Conservation (phyloP, 495 filamentous ascomycete species). For the Aspergillus ellipticus region DNA sequence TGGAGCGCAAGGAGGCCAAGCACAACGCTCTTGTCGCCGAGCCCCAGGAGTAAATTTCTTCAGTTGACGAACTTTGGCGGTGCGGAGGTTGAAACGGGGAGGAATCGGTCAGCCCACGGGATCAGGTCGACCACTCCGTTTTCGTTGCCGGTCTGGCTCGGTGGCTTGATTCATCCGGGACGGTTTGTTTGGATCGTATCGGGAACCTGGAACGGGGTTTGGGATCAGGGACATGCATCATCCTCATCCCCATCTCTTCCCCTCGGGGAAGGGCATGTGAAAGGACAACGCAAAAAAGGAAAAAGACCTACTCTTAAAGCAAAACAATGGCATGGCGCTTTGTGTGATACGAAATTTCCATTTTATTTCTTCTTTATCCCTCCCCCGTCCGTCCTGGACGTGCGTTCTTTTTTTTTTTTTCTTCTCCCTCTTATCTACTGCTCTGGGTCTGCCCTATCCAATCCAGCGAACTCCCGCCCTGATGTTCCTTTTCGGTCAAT, state of each 20-base stretch:
- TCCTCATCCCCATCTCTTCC: slow-evolving; percentile 13
- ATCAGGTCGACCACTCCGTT: slow-evolving; percentile 18
- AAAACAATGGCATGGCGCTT: slow-evolving; percentile 31
- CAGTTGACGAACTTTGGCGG: slow-evolving; percentile 38
- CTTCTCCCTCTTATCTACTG: slow-evolving; percentile 20
- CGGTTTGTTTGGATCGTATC: slow-evolving; percentile 19
- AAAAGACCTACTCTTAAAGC: slow-evolving; percentile 22
- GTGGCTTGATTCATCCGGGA: slow-evolving; percentile 27
- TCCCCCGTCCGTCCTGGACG: too few species aligned
- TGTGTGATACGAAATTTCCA: slow-evolving; percentile 24
- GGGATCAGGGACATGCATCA: slow-evolving; percentile 13
- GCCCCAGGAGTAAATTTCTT: slow-evolving; percentile 59
- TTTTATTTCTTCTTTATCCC: slow-evolving; percentile 10
- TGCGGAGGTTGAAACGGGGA: slow-evolving; percentile 40
- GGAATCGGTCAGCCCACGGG: slow-evolving; percentile 21
- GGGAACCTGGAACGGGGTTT: slow-evolving; percentile 17
- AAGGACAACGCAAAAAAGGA: slow-evolving; percentile 16
- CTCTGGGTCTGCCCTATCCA: neutral
- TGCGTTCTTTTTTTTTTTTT: slow-evolving; percentile 15
- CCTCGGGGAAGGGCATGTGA: slow-evolving; percentile 7
- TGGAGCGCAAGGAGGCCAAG: slow-evolving; percentile 85
- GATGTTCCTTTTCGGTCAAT: neutral
- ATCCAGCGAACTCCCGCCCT: neutral
- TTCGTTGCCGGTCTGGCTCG: slow-evolving; percentile 20
- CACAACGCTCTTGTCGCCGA: slow-evolving; percentile 75